Evolutionary conservation across 257 asterid genomes (phyloP), one percentile per base, ranked within the genome.

Genomic region (Lavandula angustifolia): DNA sequence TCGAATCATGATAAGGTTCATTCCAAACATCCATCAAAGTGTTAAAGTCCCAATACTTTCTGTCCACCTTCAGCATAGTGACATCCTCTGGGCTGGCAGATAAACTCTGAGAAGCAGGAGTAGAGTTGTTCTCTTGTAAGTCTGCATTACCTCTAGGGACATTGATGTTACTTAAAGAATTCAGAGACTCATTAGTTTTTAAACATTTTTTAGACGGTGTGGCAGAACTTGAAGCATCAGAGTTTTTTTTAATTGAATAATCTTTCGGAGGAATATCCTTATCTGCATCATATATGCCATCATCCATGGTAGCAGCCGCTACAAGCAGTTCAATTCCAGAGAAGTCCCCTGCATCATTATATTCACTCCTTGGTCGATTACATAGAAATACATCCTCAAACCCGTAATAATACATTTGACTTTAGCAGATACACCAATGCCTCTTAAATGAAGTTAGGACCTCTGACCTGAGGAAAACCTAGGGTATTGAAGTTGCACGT

Each of bases 241-340:
- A 56, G 63, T 59, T 41, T 74, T 66, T 77, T 18, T 70, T 78
- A 44, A 50, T 53, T 32, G 80, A 62, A 64, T 62, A 53, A 66
- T 78, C 78, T 65, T 76, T 70, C 22, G 47, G 69, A n/a, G 61
- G 77, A 53, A 49, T 44, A 64, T 64, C 83, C 72, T 82, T 63
- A 4, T 14, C 60, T 57, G 52, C 80, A 53, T 69, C 69, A 46
- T 47, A 75, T 38, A 33, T 40, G 64, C 64, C 79, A 34, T 18
- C 85, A 64, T 70, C 88, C 78, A 80, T 68, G 79, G 70, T 78
- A 29, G 98, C 96, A 67, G 90, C 92, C 31, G 91, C 84, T 38
- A 94, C 98, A 60, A 91, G 95, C 64, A 91, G 95, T 53, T 79
- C 90, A 68, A 91, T 82, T 48, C 98, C 96, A 4, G 91, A 85